A percentile compares a stretch with the other conserved stretches of the same genome.
phyloP scores from a whole-genome alignment of 345 rosid species.

The Eutrema heterophyllum region DNA sequence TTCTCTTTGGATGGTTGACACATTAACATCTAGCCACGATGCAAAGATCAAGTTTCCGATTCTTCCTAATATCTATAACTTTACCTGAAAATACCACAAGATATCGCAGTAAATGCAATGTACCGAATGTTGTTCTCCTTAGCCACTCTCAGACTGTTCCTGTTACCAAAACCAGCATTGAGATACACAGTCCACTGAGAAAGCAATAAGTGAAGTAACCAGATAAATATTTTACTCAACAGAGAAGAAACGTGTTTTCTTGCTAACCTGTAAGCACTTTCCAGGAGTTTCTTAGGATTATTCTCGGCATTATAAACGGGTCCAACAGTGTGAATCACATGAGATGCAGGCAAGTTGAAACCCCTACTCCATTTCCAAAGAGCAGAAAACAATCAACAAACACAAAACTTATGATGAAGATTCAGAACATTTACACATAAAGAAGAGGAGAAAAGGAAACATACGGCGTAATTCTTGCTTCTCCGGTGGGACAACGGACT shows the following conservation, averaged over 20 bases:
- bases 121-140: constrained; percentile 55
- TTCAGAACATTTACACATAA: background rate
- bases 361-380: constrained; percentile 42
- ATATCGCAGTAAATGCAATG: constrained; percentile 79
- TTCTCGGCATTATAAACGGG: constrained; percentile 49
- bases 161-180: constrained; percentile 24
- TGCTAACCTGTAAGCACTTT: constrained; percentile 59
- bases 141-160: constrained; percentile 64
- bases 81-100: constrained; percentile 71
- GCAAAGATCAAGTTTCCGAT: background rate
- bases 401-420: background rate
- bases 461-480: constrained; percentile 83
- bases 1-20: background rate
- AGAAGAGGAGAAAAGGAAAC: background rate
- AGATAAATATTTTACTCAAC: background rate
- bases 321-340: constrained; percentile 85
- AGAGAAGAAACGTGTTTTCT: background rate
- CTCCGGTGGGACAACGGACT: constrained; percentile 77
- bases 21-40: background rate
- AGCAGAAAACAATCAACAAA: background rate
- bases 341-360: constrained; percentile 66
- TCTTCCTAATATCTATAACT: constrained; percentile 8
- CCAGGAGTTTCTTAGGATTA: constrained; percentile 50
- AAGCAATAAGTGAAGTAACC: no score
- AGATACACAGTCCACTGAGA: background rate